phyloP scores from a whole-genome alignment of 2,329 filamentous ascomycete genomes.

The Macroventuria anomochaeta region DNA sequence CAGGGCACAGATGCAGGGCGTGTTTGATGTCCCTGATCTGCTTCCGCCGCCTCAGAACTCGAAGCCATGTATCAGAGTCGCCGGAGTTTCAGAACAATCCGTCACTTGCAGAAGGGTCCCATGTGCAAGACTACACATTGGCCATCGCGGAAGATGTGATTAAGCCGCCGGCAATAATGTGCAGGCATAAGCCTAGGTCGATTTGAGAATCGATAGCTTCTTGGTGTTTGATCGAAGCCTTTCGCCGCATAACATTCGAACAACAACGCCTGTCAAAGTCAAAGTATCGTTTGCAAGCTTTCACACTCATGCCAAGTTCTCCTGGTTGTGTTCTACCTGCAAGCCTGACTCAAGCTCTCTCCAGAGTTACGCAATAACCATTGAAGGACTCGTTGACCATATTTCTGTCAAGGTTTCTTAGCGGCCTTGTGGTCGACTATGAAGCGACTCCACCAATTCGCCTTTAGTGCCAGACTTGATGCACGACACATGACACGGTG shows the following conservation, averaged over 20 bases:
- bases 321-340: constrained; percentile 22
- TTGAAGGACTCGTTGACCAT: constrained; percentile 7
- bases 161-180: constrained; percentile 25
- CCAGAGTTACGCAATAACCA: constrained; percentile 4
- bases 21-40: constrained; percentile 43
- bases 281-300: constrained; percentile 3
- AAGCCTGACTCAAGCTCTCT: constrained; percentile 9
- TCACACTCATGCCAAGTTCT: constrained; percentile 9
- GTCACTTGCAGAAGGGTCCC: constrained; percentile 31
- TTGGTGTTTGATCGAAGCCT: constrained; percentile 1
- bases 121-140: constrained; percentile 15
- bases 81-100: constrained; percentile 46
- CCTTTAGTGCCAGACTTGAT: constrained; percentile 21
- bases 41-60: constrained; percentile 43
- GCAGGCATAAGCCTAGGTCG: constrained; percentile 11
- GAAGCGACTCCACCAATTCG: constrained; percentile 21
- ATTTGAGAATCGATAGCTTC: constrained; percentile 16
- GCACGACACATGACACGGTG: constrained; percentile 31
- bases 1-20: constrained; percentile 19
- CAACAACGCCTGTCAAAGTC: constrained; percentile 4
- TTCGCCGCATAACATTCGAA: constrained; percentile 14
- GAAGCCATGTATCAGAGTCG: constrained; percentile 41
- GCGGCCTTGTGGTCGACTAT: constrained; percentile 20
- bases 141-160: constrained; percentile 22
- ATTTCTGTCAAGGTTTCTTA: constrained; percentile 25